These are phyloP conservation scores for Tetrastigma voinierianum DNA, from an alignment of 164 flowering plant genomes.

Conservation along the genomic window DNA sequence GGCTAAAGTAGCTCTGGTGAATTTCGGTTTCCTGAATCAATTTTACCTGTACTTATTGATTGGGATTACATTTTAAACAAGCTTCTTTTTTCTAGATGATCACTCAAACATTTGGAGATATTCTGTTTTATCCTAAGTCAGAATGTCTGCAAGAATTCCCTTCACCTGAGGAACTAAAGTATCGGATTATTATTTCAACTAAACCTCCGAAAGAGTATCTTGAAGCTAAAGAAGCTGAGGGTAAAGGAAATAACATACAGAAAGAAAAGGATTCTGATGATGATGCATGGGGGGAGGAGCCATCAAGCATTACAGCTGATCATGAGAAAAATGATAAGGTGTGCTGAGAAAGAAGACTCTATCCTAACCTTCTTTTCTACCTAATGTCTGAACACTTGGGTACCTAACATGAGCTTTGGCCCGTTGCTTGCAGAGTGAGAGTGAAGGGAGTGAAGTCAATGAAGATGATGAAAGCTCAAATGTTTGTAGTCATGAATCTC, in stretches of 20 bases:
- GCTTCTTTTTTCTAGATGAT: slow-evolving; percentile 37
- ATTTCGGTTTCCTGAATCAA: not conserved
- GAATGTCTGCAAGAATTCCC: slow-evolving; percentile 37
- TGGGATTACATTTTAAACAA: not conserved
- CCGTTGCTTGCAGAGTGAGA: slow-evolving; percentile 28
- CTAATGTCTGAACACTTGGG: not conserved
- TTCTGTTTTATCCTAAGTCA: slow-evolving; percentile 28
- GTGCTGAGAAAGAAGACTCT: not conserved
- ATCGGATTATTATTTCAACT: slow-evolving; percentile 41
- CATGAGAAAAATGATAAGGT: slow-evolving; percentile 30
- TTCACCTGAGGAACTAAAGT: slow-evolving; percentile 42
- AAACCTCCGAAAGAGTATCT: slow-evolving; percentile 51
- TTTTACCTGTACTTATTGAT: not conserved
- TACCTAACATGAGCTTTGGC: not conserved
- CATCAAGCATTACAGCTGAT: slow-evolving; percentile 14
- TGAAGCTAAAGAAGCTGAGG: slow-evolving; percentile 19
- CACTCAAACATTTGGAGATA: slow-evolving; percentile 34
- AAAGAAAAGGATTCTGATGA: slow-evolving; percentile 21
- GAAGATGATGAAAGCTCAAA: slow-evolving; percentile 20
- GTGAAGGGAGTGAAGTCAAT: slow-evolving; percentile 24
- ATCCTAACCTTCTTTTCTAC: too few species aligned
- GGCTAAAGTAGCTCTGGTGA: slow-evolving; percentile 56
- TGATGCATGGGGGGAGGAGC: slow-evolving; percentile 21
- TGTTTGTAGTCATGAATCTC: slow-evolving; percentile 9
- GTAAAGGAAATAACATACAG: not conserved